Conservation (phyloP, 257 asterid species). For the Solanum clarkiae region DNA sequence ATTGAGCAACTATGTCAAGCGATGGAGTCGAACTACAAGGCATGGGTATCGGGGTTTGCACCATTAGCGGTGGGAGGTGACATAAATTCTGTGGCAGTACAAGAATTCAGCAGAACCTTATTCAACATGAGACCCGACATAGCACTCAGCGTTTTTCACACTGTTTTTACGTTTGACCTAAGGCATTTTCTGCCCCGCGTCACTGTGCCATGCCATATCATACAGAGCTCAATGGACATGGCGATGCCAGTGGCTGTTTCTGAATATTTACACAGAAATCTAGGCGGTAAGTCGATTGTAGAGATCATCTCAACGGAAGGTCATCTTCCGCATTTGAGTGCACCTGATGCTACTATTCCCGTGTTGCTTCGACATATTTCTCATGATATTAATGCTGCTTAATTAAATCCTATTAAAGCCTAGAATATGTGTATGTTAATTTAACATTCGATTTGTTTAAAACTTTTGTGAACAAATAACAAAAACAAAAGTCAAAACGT, state of each 20-base stretch:
- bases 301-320: slow-evolving; percentile 19
- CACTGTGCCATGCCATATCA: slow-evolving; percentile 19
- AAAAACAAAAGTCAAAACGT: too few species aligned
- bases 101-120: slow-evolving; percentile 17
- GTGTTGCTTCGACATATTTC: slow-evolving; percentile 13
- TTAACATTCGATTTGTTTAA: too few species aligned
- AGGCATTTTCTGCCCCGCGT: slow-evolving; percentile 2
- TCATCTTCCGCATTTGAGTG: slow-evolving; percentile 21
- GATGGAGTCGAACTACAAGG: slow-evolving; percentile 11
- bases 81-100: slow-evolving; percentile 10
- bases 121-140: slow-evolving; percentile 26
- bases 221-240: slow-evolving; percentile 16
- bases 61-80: slow-evolving; percentile 21
- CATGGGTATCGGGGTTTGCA: slow-evolving; percentile 22
- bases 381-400: neutral
- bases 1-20: slow-evolving; percentile 10
- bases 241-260: slow-evolving; percentile 8
- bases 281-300: slow-evolving; percentile 14
- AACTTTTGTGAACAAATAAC: too few species aligned
- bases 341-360: slow-evolving; percentile 10
- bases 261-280: slow-evolving; percentile 9
- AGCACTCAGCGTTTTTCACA: slow-evolving; percentile 5
- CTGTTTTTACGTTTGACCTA: slow-evolving; percentile 12
- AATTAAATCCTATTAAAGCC: too few species aligned
- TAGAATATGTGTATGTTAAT: too few species aligned